Conservation (phyloP, 768 basidiomycete genomes). For the Lanmaoa rubissima region DNA sequence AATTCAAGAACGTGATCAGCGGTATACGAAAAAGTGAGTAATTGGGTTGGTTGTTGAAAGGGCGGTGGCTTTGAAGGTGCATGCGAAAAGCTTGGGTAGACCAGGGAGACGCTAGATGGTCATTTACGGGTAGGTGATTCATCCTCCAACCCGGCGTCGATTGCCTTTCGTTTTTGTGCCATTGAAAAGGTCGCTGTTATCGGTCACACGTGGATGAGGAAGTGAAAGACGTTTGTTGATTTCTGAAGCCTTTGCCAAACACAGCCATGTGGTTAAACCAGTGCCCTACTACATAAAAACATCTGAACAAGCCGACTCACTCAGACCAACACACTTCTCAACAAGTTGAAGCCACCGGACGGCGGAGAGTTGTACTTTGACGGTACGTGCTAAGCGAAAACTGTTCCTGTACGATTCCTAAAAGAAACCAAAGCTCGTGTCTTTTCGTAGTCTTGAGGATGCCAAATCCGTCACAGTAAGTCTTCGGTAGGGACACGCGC, state of each 20-base stretch:
- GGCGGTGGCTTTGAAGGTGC: constrained; percentile 32
- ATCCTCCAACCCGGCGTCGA: constrained; percentile 14
- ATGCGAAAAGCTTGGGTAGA: constrained; percentile 26
- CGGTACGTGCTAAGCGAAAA: too few relatives aligned
- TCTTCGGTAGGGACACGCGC: neutral
- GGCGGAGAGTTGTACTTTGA: too few relatives aligned
- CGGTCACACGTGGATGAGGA: neutral
- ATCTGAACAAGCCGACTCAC: neutral
- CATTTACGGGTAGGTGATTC: constrained; percentile 2
- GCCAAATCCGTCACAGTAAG: neutral
- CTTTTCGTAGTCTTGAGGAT: neutral
- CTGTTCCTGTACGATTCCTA: neutral
- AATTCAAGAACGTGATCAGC: constrained; percentile 57
- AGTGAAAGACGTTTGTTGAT: constrained; percentile 14
- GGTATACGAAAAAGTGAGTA: constrained; percentile 74
- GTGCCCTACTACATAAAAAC: too few relatives aligned
- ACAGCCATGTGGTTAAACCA: constrained; percentile 13
- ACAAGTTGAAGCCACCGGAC: neutral
- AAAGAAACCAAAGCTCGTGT: neutral
- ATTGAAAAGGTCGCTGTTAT: constrained; percentile 9
- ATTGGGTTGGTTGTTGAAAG: constrained; percentile 68
- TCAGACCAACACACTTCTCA: neutral
- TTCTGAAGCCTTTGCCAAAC: constrained; percentile 25
- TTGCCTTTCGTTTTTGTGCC: constrained; percentile 30
- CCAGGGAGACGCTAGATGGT: constrained; percentile 3